Conservation (phyloP, 1,284 basidiomycete species). For the Malassezia arunalokei region DNA sequence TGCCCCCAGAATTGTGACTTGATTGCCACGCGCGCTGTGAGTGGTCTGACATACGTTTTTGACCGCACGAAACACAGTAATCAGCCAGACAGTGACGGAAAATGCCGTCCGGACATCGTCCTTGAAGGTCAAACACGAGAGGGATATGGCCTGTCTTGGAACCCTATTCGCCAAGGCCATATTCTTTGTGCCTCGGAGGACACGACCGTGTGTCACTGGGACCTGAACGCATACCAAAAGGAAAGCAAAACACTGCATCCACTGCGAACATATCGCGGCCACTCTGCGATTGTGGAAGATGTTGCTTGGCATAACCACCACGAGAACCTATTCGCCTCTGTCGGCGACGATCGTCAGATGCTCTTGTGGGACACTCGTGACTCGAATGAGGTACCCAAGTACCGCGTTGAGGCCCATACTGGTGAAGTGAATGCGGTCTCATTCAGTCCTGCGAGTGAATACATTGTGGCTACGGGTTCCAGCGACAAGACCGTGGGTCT, state of each 20-base stretch:
- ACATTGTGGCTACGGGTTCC: constrained; percentile 82
- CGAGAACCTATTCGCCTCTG: constrained; percentile 80
- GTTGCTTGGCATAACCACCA: constrained; percentile 85
- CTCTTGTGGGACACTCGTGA: constrained; percentile 89
- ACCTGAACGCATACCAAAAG: constrained; percentile 79
- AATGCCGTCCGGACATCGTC: constrained; percentile 79
- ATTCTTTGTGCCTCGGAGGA: constrained; percentile 88
- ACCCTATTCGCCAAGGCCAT: constrained; percentile 64
- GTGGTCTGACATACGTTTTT: constrained; percentile 82
- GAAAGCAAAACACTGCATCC: constrained; percentile 67
- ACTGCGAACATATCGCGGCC: constrained; percentile 65
- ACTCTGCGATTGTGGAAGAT: constrained; percentile 57
- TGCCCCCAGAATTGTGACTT: constrained; percentile 98
- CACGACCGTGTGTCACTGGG: constrained; percentile 92
- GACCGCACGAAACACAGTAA: constrained; percentile 94
- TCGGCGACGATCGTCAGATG: constrained; percentile 90
- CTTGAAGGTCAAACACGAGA: constrained; percentile 81
- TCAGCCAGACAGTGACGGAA: constrained; percentile 66
- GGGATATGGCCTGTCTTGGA: constrained; percentile 95
- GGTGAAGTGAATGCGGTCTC: constrained; percentile 81
- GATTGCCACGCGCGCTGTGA: constrained; percentile 84
- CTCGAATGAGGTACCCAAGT: constrained; percentile 53
- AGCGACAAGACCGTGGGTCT: constrained; percentile 85
- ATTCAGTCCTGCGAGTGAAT: constrained; percentile 71
- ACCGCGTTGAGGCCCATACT: constrained; percentile 65